These are phyloP conservation scores for Dichotomocladium elegans DNA, from an alignment of 371 early-diverging fungal species.

Conservation along the genomic window DNA sequence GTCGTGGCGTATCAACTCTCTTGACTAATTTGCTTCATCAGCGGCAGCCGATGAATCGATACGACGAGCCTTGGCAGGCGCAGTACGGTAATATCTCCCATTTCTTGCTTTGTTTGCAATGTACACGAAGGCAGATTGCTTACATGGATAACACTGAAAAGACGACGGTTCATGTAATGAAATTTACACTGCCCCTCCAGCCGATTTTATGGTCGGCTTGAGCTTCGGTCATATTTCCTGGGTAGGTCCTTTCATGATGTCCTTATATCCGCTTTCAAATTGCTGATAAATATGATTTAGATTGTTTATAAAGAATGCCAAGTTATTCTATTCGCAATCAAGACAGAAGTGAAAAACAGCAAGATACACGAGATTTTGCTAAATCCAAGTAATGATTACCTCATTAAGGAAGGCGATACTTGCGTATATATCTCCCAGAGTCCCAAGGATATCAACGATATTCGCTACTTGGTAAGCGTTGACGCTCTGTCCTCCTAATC, in stretches of 20 bases:
- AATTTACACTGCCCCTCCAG: constrained; percentile 53
- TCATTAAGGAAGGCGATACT: constrained; percentile 48
- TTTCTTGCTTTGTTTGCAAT: not conserved
- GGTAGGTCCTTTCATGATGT: constrained; percentile 22
- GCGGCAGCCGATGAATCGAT: constrained; percentile 51
- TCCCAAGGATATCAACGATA: constrained; percentile 46
- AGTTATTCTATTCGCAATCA: constrained; percentile 64
- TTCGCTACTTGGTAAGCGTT: constrained; percentile 31
- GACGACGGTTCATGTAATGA: constrained; percentile 72
- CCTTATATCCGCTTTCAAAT: not conserved
- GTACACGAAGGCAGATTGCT: not conserved
- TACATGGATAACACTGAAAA: not conserved
- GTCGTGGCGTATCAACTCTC: constrained; percentile 64
- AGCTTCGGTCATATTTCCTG: constrained; percentile 58
- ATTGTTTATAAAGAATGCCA: constrained; percentile 69
- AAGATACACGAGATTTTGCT: constrained; percentile 47
- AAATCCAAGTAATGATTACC: constrained; percentile 66
- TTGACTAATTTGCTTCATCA: constrained; percentile 69
- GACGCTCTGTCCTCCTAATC: not conserved
- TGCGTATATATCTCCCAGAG: constrained; percentile 65
- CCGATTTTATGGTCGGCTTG: constrained; percentile 51
- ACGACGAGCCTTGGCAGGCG: constrained; percentile 70
- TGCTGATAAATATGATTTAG: constrained; percentile 12
- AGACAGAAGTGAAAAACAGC: constrained; percentile 20
- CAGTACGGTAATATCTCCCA: constrained; percentile 54